phyloP scores from a whole-genome alignment of 441 rosid species.

The Gossypium schwendimanii region DNA sequence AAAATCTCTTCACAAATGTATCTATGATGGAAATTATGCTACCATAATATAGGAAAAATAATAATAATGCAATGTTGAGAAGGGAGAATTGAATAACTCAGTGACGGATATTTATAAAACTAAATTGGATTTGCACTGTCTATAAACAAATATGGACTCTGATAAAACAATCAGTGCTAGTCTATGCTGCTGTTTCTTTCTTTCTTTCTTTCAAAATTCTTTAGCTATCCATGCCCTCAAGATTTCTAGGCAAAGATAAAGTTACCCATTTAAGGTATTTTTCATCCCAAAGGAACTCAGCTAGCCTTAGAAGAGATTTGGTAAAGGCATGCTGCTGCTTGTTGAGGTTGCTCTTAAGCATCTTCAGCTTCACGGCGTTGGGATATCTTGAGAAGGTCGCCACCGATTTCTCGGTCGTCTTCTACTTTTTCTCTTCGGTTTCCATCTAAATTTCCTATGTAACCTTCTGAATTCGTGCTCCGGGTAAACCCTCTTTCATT shows the following conservation, averaged over 20 bases:
- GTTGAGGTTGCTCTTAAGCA: conserved; percentile 3
- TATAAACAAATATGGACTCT: neutral
- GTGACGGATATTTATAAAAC: neutral
- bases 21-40: neutral
- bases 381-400: conserved; percentile 44
- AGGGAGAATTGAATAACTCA: neutral
- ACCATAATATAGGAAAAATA: neutral
- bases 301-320: neutral
- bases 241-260: neutral
- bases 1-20: no score
- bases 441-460: conserved; percentile 15
- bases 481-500: conserved; percentile 18
- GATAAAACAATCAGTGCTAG: neutral
- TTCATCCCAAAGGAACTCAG: neutral
- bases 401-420: conserved; percentile 42
- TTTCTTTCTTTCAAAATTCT: neutral
- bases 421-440: conserved; percentile 36
- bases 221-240: neutral
- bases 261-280: neutral
- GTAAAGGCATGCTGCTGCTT: neutral
- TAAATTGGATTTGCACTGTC: neutral
- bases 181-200: neutral
- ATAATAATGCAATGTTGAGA: neutral
- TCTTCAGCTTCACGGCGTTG: conserved; percentile 26
- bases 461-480: conserved; percentile 12